A percentile compares a stretch with the other conserved stretches of the same genome.
phyloP scores from a whole-genome alignment of 176 grass and related monocot genomes.

The Panicum miliaceum region DNA sequence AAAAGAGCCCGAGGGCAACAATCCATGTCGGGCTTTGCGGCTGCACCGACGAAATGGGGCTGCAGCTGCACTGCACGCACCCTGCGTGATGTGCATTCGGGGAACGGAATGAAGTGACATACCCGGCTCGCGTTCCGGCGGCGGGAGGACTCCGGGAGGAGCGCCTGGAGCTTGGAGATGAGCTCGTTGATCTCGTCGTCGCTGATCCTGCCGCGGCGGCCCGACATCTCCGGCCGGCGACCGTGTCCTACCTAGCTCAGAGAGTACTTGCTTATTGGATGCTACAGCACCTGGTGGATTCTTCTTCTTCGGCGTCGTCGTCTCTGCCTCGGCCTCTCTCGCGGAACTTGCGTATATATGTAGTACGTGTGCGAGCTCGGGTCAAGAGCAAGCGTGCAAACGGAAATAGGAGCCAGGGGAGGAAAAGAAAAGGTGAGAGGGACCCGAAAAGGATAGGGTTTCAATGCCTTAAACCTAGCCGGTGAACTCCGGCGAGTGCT shows the following conservation, averaged over 20 bases:
- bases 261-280: background rate
- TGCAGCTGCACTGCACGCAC: background rate
- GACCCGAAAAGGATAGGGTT: constrained; percentile 24
- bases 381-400: constrained; percentile 34
- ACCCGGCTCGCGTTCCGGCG: constrained; percentile 64
- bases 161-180: constrained; percentile 83
- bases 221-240: constrained; percentile 54
- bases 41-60: constrained; percentile 20
- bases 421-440: constrained; percentile 23
- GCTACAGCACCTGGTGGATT: constrained; percentile 6
- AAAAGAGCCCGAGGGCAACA: background rate
- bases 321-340: background rate
- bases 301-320: constrained; percentile 10
- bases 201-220: constrained; percentile 68
- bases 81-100: background rate
- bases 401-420: background rate
- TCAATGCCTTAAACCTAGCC: background rate
- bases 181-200: constrained; percentile 98
- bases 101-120: background rate
- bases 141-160: constrained; percentile 80
- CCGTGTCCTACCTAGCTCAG: background rate
- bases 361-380: constrained; percentile 1
- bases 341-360: constrained; percentile 2
- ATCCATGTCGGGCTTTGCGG: constrained; percentile 8
- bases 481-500: background rate